Base-by-base conservation (phyloP, 2,329 filamentous ascomycete genomes). In the Monosporascus sp. region DNA sequence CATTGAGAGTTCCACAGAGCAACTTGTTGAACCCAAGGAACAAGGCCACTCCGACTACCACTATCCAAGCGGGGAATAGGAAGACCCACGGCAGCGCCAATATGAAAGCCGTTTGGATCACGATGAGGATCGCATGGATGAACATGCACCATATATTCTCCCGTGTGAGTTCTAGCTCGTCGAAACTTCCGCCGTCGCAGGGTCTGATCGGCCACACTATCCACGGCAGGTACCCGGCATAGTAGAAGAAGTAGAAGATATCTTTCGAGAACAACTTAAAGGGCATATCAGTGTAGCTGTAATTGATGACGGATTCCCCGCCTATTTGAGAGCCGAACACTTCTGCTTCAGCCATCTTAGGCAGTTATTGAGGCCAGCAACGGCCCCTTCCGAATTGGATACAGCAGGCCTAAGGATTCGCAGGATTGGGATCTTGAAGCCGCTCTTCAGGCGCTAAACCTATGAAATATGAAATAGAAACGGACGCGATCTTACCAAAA, bases 81-180 rank as follows among this genome's bases (percentile, higher is more conserved):
- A 77, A 37, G 41, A 73, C 66, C 2, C 81, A 65, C 0, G 85
- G 80, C 2, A 91, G 63, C 0, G 76, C 75, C 1, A 87, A 15
- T 8, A 91, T 63, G 64, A 89, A 88, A 0, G 63, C 61, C 0
- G 81, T 58, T 69, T 91, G 87, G n/a, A 81, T 63, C 11, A 86
- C 51, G 31, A 78, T 64, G 3, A 91, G 74, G 41, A 88, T 51
- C 3, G 74, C 35, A 60, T 91, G 88, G 6, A 87, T 63, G 17
- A 69, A 62, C 22, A 89, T 66, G 53, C 78, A 80, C 59, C 75
- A 77, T 1, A 84, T 37, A 58, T 91, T 91, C 44, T 70, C 66
- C 15, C 62, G 54, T 0, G 80, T 85, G 1, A 77, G 77, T 55
- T 84, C 79, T 18, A 91, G 72, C 70, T 92, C 88, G 60, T 86